Conservation (phyloP, 1,139 yeast species). For the Pichiaceae sp. region DNA sequence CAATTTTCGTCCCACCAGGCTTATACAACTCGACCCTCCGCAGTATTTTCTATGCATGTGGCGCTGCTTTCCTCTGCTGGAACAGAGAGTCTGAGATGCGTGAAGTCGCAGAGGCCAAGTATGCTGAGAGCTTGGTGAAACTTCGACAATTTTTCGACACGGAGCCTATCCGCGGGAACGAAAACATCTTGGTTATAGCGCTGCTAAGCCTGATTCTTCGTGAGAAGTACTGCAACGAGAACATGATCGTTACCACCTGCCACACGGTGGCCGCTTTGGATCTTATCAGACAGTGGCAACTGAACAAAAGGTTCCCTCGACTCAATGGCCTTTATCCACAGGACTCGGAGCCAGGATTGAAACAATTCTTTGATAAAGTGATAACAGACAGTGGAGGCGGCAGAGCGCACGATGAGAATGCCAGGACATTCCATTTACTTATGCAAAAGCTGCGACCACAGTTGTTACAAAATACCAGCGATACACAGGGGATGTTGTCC, state of each 20-base stretch:
- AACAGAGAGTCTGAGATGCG: constrained; percentile 9
- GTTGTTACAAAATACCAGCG: not conserved
- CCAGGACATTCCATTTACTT: constrained; percentile 3
- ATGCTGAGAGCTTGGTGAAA: constrained; percentile 6
- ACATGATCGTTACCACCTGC: constrained; percentile 9
- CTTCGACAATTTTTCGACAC: constrained; percentile 6
- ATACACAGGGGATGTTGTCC: not conserved
- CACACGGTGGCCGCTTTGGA: constrained; percentile 15
- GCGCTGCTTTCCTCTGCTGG: constrained; percentile 22
- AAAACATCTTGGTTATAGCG: constrained; percentile 18
- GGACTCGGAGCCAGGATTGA: too few relatives aligned
- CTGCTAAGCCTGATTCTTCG: constrained; percentile 14
- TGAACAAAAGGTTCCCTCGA: not conserved
- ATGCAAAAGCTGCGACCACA: constrained; percentile 2
- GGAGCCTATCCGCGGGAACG: constrained; percentile 11
- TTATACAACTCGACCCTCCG: constrained; percentile 23
- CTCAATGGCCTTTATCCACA: too few relatives aligned
- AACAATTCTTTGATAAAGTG: too few relatives aligned
- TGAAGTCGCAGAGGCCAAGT: constrained; percentile 9
- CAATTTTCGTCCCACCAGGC: constrained; percentile 27
- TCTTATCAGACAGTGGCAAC: constrained; percentile 14
- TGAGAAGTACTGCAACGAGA: constrained; percentile 16
- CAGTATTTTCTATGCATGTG: constrained; percentile 30
- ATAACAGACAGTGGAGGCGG: too few relatives aligned
- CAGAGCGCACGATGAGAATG: constrained; percentile 1